phyloP scores from a whole-genome alignment of 148 eudicot species.

The Persicaria maculosa region DNA sequence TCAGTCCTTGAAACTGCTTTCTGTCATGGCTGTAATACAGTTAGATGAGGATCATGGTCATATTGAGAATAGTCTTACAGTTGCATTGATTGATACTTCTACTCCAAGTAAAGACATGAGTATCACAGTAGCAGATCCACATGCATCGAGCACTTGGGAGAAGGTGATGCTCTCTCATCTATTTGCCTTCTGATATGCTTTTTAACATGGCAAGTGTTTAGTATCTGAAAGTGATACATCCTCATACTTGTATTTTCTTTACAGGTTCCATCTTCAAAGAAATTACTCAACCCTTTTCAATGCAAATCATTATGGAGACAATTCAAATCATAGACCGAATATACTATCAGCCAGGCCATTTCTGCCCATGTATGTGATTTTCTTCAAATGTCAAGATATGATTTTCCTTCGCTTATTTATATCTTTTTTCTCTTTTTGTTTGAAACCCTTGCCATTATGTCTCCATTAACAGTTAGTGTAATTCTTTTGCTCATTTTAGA shows the following conservation, averaged over 20 bases:
- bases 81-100: conserved; percentile 59
- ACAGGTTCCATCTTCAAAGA: conserved; percentile 79
- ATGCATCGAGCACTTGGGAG: conserved; percentile 96
- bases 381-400: neutral
- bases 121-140: conserved; percentile 45
- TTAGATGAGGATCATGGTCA: conserved; percentile 67
- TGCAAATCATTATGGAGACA: conserved; percentile 97
- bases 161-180: conserved; percentile 37
- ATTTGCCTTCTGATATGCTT: neutral
- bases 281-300: conserved; percentile 85
- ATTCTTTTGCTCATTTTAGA: neutral
- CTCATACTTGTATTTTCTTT: neutral
- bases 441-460: neutral
- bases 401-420: neutral
- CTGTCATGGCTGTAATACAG: conserved; percentile 87
- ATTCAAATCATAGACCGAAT: conserved; percentile 86
- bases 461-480: neutral
- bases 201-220: neutral
- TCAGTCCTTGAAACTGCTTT: conserved; percentile 81
- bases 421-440: neutral
- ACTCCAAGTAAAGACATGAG: conserved; percentile 32
- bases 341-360: conserved; percentile 91
- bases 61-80: conserved; percentile 57
- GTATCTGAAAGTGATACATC: neutral
- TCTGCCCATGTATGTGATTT: conserved; percentile 75